Base-by-base conservation (phyloP, 1,139 yeast species). In the Kluyveromyces sp. region DNA sequence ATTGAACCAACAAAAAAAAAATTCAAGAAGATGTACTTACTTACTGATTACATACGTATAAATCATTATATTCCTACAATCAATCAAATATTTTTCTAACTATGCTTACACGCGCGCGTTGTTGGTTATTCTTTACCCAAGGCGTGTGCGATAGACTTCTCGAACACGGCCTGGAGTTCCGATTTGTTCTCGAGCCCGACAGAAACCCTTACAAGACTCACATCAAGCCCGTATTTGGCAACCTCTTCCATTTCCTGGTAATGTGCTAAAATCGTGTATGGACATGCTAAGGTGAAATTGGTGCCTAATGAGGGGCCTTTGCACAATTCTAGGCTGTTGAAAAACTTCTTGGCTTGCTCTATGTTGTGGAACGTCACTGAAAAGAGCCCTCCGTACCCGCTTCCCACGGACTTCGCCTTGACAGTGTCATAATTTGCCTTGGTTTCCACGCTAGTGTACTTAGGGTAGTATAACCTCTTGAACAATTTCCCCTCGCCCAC, bases 251-350 rank as follows among this genome's bases (percentile, higher is more conserved):
- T 69, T 63, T 90, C 97, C 43, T 71, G 74, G 63, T 81, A 90
- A 65, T 92, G 97, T 0, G 97, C 97, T 51, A 92, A 73, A 42
- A 92, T 77, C 3, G 96, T 78, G 65, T 92, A 92, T 6, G 97
- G 97, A 60, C 95, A 88, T 3, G 88, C 90, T 57, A 90, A 72
- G 0, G 97, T 88, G 69, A 89, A 88, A 65, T 88, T 92, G 0
- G 97, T 89, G 4, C 97, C 97, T 55, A 92, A 73, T 21, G 95
- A 85, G 3, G 97, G 97, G 2, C 97, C 97, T 65, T 92, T 92
- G 52, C 92, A 87, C 48, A 90, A 69, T 43, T 77, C 72, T 42
- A 86, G 76, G 3, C 79, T 73, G 64, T 92, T 85, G 69, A 84
- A 92, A 62, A 92, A 92, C 30, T 70, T 71, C 39, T 74, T 73